Base-by-base conservation (phyloP, 306 rosid species). In the Trifolium fragiferum region DNA sequence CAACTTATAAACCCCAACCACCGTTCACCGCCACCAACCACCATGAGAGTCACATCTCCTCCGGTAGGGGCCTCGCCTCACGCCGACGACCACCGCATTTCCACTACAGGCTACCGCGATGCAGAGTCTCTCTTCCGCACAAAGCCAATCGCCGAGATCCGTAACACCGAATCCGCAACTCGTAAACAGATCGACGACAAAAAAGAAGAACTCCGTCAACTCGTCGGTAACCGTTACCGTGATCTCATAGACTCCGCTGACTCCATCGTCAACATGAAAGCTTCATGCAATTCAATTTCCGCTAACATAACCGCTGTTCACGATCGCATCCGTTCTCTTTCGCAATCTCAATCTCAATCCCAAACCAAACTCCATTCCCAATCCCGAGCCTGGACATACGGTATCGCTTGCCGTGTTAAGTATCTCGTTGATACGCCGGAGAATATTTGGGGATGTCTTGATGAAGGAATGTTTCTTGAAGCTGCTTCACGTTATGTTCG, bases 241-340 rank as follows among this genome's bases (percentile, higher is more conserved):
- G 99, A 92, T 75, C 97, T 94, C 75, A 94, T 94, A 27, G 98
- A 94, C 82, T 94, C 98, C 2, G 99, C 99, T 37, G 98, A 92
- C 75, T 92, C 99, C 69, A 92, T 94, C 49, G 93, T 94, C 32
- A 85, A 78, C 46, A 94, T 94, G 99, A 90, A 92, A 78, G 76
- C 86, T 0, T 90, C 95, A 13, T 85, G 84, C 78, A 76, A 33
- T 14, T 75, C 96, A 11, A 94, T 94, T 55, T 89, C 99, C 67
- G 76, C 71, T 16, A 92, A 92, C 74, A 84, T 94, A 66, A 75
- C 96, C 44, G 83, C 87, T 16, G 86, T 92, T 43, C 91, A 86
- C 25, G 46, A n/a, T 19, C 77, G 95, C 32, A 85, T 95, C 30
- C 82, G 80, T 25, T 89, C 96, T 1, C 83, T 74, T 13, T 84